Conservation (phyloP, 2,329 filamentous ascomycete genomes). For the Aspergillus candidus region DNA sequence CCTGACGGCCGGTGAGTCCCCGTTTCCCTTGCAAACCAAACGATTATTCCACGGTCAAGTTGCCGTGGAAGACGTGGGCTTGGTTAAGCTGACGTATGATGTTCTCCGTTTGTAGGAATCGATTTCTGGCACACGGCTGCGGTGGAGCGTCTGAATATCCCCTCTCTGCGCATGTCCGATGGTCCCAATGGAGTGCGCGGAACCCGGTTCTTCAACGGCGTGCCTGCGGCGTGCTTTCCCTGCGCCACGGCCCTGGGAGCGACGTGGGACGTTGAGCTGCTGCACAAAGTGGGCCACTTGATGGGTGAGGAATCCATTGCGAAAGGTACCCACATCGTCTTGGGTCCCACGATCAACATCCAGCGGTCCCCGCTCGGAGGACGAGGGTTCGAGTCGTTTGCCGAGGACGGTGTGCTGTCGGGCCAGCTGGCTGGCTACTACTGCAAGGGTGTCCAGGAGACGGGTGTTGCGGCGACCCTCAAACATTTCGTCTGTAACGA, state of each 20-base stretch:
- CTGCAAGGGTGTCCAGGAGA: constrained; percentile 66
- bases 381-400: constrained; percentile 80
- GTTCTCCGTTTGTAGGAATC: constrained; percentile 17
- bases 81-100: not conserved
- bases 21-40: too few species aligned
- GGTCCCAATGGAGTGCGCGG: constrained; percentile 66
- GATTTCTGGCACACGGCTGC: constrained; percentile 66
- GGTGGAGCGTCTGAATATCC: constrained; percentile 57
- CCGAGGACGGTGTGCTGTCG: constrained; percentile 72
- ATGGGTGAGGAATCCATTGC: constrained; percentile 67
- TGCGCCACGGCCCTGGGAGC: constrained; percentile 73
- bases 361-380: constrained; percentile 78
- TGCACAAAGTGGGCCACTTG: constrained; percentile 63
- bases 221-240: constrained; percentile 67
- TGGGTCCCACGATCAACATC: constrained; percentile 75
- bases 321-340: constrained; percentile 65
- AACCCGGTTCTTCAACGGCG: constrained; percentile 62
- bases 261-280: constrained; percentile 68
- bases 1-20: constrained; percentile 30
- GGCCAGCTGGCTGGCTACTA: constrained; percentile 67
- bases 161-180: constrained; percentile 61
- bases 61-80: too few species aligned
- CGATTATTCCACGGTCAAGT: too few species aligned
- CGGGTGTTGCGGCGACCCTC: constrained; percentile 68
- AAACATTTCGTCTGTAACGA: constrained; percentile 56